Base-by-base conservation (phyloP, 2,329 filamentous ascomycete genomes). In the Sordariomycetes sp. region DNA sequence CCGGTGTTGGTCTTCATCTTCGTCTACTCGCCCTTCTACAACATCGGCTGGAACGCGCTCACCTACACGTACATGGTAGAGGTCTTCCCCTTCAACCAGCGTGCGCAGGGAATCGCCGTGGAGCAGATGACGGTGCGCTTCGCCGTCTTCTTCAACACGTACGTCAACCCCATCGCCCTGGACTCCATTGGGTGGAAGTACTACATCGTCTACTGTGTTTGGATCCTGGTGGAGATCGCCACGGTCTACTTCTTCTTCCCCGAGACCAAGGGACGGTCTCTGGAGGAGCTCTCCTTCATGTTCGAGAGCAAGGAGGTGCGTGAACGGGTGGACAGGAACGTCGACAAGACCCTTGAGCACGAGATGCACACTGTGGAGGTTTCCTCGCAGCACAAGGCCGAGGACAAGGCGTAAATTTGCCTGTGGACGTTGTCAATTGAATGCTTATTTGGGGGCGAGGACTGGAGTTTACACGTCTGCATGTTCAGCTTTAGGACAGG, bases 191-290 rank as follows among this genome's bases (percentile, higher is more conserved):
- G 42, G 1, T 51, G 48, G 48, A 51, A 43, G 18, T 42, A 42
- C 15, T 47, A 47, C 28, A 43, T 47, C 35, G 40, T 46, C 8
- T 50, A 50, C 31, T 47, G 42, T 2, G 38, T 41, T 2, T 52
- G 46, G 45, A 38, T 50, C 30, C 40, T 50, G 9, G n/a, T 50
- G 2, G 40, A 42, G 5, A 27, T 49, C 3, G 17, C 43, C n/a
- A 16, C 38, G 30, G 43, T 45, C 37, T 10, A 30, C 12, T 33
- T 43, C 8, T 48, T 36, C 30, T 49, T 44, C 45, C 45, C 45
- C 17, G 63, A 66, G 47, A 66, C 63, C 12, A 64, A 64, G 38
- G 61, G 59, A 25, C 58, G 57, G 40, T 64, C 61, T 0, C 46
- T 67, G 5, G 63, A 67, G 43, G 63, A 66, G 42, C 53, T 64